Evolutionary conservation across 805 yeast genomes (phyloP).

Genomic region (Metschnikowia anglica): DNA sequence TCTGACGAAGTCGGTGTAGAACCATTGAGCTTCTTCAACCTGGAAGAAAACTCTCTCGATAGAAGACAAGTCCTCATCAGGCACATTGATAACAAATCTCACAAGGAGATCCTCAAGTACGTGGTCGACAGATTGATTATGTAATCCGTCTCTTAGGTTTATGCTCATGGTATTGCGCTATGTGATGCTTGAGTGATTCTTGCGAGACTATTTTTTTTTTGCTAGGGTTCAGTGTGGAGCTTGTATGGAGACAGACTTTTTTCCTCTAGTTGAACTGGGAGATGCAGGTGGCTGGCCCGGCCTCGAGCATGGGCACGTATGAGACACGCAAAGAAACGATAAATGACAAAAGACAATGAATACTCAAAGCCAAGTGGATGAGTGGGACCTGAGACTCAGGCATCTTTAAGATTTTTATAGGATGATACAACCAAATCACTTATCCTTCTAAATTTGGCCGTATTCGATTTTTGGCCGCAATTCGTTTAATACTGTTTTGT

Average conservation of each 20-base stretch:
- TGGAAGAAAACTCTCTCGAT: conserved; percentile 83
- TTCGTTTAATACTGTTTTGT: too few species aligned
- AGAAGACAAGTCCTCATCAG: conserved; percentile 83
- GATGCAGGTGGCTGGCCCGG: conserved; percentile 10
- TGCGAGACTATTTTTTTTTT: not conserved
- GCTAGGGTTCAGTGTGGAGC: not conserved
- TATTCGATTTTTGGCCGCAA: too few species aligned
- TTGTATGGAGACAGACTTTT: conserved; percentile 4
- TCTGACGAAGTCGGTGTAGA: conserved; percentile 80
- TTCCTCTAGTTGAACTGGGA: conserved; percentile 4
- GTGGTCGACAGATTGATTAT: conserved; percentile 64
- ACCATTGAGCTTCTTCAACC: conserved; percentile 98
- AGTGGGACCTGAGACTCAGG: too few species aligned
- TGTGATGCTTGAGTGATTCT: not conserved
- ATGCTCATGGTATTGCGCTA: conserved; percentile 48
- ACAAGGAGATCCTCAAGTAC: conserved; percentile 84
- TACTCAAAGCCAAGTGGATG: not conserved
- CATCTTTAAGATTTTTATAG: too few species aligned
- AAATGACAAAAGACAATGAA: not conserved
- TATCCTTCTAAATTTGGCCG: too few species aligned
- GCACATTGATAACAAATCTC: conserved; percentile 87
- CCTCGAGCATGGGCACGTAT: not conserved
- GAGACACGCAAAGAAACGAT: too few species aligned
- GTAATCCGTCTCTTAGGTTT: conserved; percentile 55
- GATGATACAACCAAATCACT: too few species aligned